These are phyloP conservation scores for Aegle marmelos DNA, from an alignment of 345 rosid species.

Conservation along the genomic window DNA sequence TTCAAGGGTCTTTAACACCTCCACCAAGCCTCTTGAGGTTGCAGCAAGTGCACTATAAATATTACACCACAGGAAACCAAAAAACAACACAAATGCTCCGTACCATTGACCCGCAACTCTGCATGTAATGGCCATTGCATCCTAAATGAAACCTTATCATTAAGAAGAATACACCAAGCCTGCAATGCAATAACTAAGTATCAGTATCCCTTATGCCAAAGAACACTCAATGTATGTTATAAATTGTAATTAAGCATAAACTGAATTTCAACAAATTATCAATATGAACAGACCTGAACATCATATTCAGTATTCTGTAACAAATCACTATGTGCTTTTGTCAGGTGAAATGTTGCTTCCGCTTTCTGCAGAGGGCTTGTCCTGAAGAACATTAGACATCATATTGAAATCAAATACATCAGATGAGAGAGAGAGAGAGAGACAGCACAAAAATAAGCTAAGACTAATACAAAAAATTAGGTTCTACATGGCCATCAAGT, in stretches of 20 bases:
- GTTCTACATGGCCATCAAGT: background rate
- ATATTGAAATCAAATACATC: background rate
- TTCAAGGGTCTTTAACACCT: background rate
- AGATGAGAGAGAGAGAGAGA: background rate
- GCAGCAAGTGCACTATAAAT: background rate
- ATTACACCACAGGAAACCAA: background rate
- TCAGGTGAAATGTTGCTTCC: slow-evolving; percentile 26
- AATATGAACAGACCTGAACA: slow-evolving; percentile 27
- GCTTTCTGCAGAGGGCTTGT: slow-evolving; percentile 19
- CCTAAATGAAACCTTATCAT: slow-evolving; percentile 30
- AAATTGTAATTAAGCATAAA: background rate
- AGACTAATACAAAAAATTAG: background rate
- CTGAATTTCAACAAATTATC: background rate
- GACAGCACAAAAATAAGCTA: background rate
- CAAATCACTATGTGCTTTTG: slow-evolving; percentile 17
- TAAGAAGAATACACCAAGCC: slow-evolving; percentile 41
- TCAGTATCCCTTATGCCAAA: background rate
- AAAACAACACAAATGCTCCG: background rate
- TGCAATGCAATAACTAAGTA: slow-evolving; percentile 1
- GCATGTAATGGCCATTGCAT: slow-evolving; percentile 33
- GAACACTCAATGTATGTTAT: background rate
- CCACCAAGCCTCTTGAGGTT: background rate
- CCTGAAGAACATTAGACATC: slow-evolving; percentile 21
- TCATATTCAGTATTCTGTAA: slow-evolving; percentile 26
- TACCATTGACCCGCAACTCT: slow-evolving; percentile 31